These are phyloP conservation scores for Quillaja saponaria DNA, from an alignment of 306 rosid species.

Conservation along the genomic window DNA sequence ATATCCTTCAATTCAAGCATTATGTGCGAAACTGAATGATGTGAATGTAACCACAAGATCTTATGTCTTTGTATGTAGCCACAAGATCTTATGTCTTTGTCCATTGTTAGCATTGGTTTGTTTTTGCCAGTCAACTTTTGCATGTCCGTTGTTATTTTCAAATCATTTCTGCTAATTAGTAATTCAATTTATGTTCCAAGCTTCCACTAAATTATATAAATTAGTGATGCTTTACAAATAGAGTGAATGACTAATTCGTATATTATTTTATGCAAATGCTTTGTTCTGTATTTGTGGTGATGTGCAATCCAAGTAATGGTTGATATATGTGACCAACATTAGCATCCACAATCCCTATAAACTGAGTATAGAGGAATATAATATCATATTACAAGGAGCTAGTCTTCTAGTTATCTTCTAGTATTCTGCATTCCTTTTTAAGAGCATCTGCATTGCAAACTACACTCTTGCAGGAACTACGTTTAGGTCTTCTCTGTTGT, in stretches of 20 bases:
- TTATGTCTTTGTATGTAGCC: too few relatives aligned
- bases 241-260: neutral
- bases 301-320: neutral
- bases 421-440: neutral
- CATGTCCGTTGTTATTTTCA: neutral
- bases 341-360: neutral
- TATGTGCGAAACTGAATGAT: conserved; percentile 19
- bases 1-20: conserved; percentile 4
- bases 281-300: neutral
- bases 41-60: conserved; percentile 9
- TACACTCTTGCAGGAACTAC: conserved; percentile 8
- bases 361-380: neutral
- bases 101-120: neutral
- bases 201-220: too few relatives aligned
- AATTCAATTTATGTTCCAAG: too few relatives aligned
- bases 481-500: neutral
- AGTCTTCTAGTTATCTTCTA: neutral
- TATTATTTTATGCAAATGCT: neutral
- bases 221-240: too few relatives aligned
- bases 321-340: neutral
- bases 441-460: neutral
- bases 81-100: too few relatives aligned
- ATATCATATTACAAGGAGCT: neutral
- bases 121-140: conserved; percentile 3
- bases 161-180: neutral